These are phyloP conservation scores for Stephanodiscus minutulus DNA, from an alignment of 108 stramenopile species.

Conservation along the genomic window DNA sequence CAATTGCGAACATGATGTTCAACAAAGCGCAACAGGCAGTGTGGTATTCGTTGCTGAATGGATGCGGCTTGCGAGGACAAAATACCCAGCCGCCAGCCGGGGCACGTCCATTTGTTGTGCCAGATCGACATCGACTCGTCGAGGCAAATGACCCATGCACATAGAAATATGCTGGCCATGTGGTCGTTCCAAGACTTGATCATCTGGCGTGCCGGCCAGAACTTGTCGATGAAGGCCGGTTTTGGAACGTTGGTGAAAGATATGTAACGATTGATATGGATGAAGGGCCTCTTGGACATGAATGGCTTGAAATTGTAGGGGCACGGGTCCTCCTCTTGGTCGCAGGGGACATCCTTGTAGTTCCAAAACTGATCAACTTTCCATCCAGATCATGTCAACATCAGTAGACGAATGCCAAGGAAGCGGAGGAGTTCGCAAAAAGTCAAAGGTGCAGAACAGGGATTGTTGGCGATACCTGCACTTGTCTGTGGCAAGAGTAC, in stretches of 20 bases:
- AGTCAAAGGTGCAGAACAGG: too few species aligned
- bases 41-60: background rate
- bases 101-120: slow-evolving; percentile 17
- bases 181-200: slow-evolving; percentile 38
- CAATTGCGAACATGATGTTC: slow-evolving; percentile 20
- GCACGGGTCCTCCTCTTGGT: background rate
- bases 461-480: too few species aligned
- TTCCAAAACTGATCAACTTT: too few species aligned
- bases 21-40: slow-evolving; percentile 7
- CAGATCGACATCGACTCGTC: slow-evolving; percentile 39
- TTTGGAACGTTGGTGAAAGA: slow-evolving; percentile 5
- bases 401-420: too few species aligned
- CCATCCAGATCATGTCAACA: too few species aligned
- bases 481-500: too few species aligned
- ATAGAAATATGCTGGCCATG: slow-evolving; percentile 20
- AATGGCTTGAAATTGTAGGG: slow-evolving; percentile 13
- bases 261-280: slow-evolving; percentile 8
- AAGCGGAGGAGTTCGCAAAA: too few species aligned
- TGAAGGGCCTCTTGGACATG: slow-evolving; percentile 26
- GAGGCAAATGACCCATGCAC: slow-evolving; percentile 30
- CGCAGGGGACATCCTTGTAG: too few species aligned
- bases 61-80: slow-evolving; percentile 8
- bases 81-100: background rate
- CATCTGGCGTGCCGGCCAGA: slow-evolving; percentile 23
- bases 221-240: slow-evolving; percentile 19